phyloP scores from a whole-genome alignment of 805 yeast species.

The Cyberlindnera samutprakarnensis region DNA sequence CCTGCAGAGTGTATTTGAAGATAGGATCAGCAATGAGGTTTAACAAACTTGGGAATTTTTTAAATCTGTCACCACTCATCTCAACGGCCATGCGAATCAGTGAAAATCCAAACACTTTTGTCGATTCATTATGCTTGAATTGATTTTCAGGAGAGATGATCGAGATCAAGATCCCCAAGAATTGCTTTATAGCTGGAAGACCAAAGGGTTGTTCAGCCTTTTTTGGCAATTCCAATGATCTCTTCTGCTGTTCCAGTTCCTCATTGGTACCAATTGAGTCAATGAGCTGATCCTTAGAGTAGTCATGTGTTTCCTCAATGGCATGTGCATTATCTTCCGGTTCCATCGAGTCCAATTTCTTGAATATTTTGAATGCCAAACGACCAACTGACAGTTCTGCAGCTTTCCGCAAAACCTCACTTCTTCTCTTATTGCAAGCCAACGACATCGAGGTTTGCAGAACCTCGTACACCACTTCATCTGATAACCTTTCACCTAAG shows the following conservation, averaged over 20 bases:
- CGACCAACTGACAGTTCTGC: conserved; percentile 77
- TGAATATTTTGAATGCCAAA: conserved; percentile 63
- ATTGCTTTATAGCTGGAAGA: conserved; percentile 67
- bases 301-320: conserved; percentile 38
- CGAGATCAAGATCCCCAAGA: conserved; percentile 66
- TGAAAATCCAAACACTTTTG: conserved; percentile 75
- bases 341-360: conserved; percentile 48
- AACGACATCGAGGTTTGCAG: conserved; percentile 85
- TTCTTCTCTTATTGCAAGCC: conserved; percentile 87
- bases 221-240: conserved; percentile 18
- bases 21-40: conserved; percentile 68
- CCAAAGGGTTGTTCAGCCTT: conserved; percentile 48
- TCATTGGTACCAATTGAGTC: conserved; percentile 46
- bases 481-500: conserved; percentile 60
- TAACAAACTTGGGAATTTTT: conserved; percentile 56
- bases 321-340: conserved; percentile 34
- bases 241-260: conserved; percentile 27
- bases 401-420: conserved; percentile 80
- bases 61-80: conserved; percentile 59
- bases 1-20: conserved; percentile 78
- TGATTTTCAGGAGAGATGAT: conserved; percentile 78
- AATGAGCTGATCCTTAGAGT: conserved; percentile 40
- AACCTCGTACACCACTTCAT: conserved; percentile 80
- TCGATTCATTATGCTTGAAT: conserved; percentile 77
- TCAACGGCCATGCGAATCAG: conserved; percentile 76